Percentiles rank a stretch among this genome's conserved stretches.
Conservation (phyloP, 2,329 filamentous ascomycete species). For the Calonectria pseudoturangicola region DNA sequence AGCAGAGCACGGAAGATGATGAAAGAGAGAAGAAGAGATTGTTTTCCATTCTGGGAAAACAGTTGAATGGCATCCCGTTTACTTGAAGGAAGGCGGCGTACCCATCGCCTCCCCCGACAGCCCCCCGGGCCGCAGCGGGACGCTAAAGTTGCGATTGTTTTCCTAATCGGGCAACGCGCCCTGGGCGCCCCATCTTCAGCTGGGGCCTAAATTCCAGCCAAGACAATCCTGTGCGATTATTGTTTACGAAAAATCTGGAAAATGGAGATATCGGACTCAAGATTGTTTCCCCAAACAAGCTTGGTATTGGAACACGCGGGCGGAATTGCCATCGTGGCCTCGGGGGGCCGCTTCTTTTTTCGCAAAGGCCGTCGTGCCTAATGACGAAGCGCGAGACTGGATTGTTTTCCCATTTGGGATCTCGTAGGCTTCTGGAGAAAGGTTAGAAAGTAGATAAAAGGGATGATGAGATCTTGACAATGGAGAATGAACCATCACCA, state of each 20-base stretch:
- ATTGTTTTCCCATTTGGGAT: constrained; percentile 46
- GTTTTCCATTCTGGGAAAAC: constrained; percentile 43
- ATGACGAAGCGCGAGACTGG: constrained; percentile 7
- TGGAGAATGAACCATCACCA: background rate
- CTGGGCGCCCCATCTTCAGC: constrained; percentile 16
- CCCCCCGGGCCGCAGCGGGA: constrained; percentile 20
- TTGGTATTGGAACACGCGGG: constrained; percentile 12
- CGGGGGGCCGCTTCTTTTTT: background rate
- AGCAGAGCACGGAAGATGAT: background rate
- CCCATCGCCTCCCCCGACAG: constrained; percentile 31
- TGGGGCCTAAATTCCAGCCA: constrained; percentile 32
- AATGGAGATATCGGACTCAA: background rate
- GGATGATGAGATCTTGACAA: background rate
- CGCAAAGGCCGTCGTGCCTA: background rate
- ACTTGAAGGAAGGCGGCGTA: background rate
- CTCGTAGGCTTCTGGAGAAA: background rate
- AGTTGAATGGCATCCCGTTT: constrained; percentile 25
- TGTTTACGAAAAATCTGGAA: constrained; percentile 14
- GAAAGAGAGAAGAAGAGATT: constrained; percentile 27
- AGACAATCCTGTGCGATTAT: background rate
- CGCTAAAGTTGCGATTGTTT: constrained; percentile 50
- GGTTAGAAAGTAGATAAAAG: constrained; percentile 24
- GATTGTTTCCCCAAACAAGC: constrained; percentile 37
- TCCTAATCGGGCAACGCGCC: constrained; percentile 48
- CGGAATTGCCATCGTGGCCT: background rate